Conservation (phyloP, 148 eudicot genomes). For the Camellia sinensis region DNA sequence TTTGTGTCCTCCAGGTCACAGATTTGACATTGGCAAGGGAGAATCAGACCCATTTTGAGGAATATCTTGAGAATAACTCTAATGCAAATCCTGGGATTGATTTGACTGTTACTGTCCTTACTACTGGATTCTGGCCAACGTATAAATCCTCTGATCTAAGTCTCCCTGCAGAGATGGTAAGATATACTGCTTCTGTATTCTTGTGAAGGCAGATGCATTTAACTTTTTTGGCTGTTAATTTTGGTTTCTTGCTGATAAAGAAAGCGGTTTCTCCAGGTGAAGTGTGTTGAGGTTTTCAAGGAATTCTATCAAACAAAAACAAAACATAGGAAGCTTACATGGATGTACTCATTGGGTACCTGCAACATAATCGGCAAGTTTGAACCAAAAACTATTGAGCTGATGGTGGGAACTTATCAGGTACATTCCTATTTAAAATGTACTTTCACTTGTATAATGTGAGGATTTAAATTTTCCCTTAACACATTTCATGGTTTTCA, state of each 20-base stretch:
- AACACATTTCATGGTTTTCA: not conserved
- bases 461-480: not conserved
- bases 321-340: conserved; percentile 32
- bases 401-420: conserved; percentile 32
- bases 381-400: conserved; percentile 29
- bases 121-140: conserved; percentile 42
- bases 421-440: conserved; percentile 3
- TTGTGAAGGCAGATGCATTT: not conserved
- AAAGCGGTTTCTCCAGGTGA: conserved; percentile 17
- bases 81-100: too few relatives aligned
- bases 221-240: not conserved
- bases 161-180: conserved; percentile 36
- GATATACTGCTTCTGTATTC: not conserved
- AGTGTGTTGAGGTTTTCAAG: conserved; percentile 34
- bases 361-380: conserved; percentile 31
- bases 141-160: conserved; percentile 35
- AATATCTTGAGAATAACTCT: too few relatives aligned
- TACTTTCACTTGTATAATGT: not conserved
- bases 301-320: conserved; percentile 28
- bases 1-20: too few relatives aligned
- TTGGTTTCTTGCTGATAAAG: not conserved
- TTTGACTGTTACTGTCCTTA: conserved; percentile 4
- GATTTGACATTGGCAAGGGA: too few relatives aligned
- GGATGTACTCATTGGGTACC: conserved; percentile 39
- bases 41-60: too few relatives aligned